Base-by-base conservation (phyloP, 2,329 filamentous ascomycete species). In the Scedosporium dehoogii region DNA sequence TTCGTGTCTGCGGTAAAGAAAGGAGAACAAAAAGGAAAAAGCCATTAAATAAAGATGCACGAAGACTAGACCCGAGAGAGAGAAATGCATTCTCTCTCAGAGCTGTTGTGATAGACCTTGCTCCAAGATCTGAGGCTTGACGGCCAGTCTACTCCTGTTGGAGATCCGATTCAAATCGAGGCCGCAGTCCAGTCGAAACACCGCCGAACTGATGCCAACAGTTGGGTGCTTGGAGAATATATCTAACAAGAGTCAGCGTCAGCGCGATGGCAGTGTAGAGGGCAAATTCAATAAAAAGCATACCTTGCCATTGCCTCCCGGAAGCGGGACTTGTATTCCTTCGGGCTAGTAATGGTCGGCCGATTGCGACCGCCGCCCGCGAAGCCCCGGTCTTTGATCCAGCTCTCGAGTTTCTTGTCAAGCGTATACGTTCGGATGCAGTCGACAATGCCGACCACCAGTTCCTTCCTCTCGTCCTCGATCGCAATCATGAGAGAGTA, bases 361-460 rank as follows among this genome's bases (percentile, higher is more conserved):
- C 91, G 84, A 69, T 96, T 90, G 63, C 89, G 85, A 33, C 87
- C 87, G 63, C 87, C 86, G 5, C 87, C 86, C 0, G 85, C 89
- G 69, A 92, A 91, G 0, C 90, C 94, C 46, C 93, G 89, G 71
- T 97, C 92, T 75, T 99, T 99, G 82, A 99, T 97, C 94, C 94
- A 99, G 62, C 89, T 94, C 77, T 99, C 94, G n/a, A 99, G 84
- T 73, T 97, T 97, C 81, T 99, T 99, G 78, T 99, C 94, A 92
- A 94, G 99, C 0, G 94, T 99, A 72, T 97, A 99, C 0, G 94
- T 99, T 62, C 94, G 86, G 67, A 99, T 97, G 73, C 94, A 97
- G 73, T 99, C 93, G 66, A 99, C 97, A 70, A 99, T 97, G 4
- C 94, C 94, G 2, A 99, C 92, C 14, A 97, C 91, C 14, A 99